Evolutionary conservation across 140 eudicot species (phyloP).

Genomic region (Senecio squalidus): DNA sequence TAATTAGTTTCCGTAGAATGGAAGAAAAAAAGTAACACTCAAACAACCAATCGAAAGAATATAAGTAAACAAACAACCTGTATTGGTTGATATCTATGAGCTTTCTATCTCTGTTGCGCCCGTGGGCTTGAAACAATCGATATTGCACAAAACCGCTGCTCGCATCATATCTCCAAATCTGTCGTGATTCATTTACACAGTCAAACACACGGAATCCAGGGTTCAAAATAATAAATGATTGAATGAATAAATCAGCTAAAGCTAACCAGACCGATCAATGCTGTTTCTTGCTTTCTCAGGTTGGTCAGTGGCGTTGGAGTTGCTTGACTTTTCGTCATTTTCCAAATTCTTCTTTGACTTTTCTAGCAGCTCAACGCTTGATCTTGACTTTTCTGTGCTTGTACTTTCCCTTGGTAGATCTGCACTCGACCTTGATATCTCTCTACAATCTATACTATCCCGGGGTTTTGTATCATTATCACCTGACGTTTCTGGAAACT

Average conservation of each 20-base stretch:
- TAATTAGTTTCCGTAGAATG: constrained; percentile 11
- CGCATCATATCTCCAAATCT: constrained; percentile 94
- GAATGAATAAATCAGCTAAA: constrained; percentile 10
- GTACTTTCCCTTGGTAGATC: constrained; percentile 47
- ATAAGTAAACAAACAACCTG: constrained; percentile 13
- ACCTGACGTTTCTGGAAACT: constrained; percentile 15
- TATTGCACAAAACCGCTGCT: constrained; percentile 89
- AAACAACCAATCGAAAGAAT: constrained; percentile 22
- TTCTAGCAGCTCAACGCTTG: constrained; percentile 55
- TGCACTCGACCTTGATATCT: constrained; percentile 46
- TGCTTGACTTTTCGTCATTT: constrained; percentile 36
- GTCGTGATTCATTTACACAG: constrained; percentile 39
- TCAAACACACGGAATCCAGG: constrained; percentile 10
- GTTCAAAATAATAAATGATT: not conserved
- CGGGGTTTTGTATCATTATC: constrained; percentile 42
- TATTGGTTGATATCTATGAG: constrained; percentile 31
- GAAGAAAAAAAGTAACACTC: constrained; percentile 9
- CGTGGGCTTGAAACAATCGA: constrained; percentile 83
- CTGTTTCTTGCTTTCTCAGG: constrained; percentile 78
- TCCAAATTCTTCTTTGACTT: constrained; percentile 49
- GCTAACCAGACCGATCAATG: constrained; percentile 76
- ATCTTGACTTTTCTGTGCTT: constrained; percentile 53
- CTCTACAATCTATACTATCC: constrained; percentile 49
- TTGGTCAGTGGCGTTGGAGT: constrained; percentile 37
- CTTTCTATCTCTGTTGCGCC: constrained; percentile 55